Conservation (phyloP, 495 filamentous ascomycete genomes). For the Neurospora africana region DNA sequence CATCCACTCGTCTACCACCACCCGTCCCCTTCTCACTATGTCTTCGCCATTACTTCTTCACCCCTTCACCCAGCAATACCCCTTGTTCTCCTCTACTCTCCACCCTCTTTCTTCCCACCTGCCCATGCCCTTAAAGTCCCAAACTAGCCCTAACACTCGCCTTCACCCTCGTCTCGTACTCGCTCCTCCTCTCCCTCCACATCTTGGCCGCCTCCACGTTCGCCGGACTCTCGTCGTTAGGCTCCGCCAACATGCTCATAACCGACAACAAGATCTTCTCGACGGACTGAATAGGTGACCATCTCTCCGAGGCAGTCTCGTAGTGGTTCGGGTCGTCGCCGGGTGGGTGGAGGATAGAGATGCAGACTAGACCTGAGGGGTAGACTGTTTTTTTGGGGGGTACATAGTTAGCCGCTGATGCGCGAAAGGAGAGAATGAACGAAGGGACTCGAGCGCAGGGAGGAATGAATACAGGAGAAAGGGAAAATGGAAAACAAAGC, state of each 20-base stretch:
- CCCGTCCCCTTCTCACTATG: no score
- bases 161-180: conserved; percentile 81
- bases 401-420: no score
- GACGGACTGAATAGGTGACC: conserved; percentile 92
- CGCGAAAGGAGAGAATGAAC: no score
- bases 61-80: no score
- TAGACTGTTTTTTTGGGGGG: conserved; percentile 70
- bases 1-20: background rate
- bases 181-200: conserved; percentile 78
- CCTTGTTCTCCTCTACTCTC: background rate
- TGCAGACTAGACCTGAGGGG: conserved; percentile 83
- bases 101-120: background rate
- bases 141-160: conserved; percentile 55
- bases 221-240: conserved; percentile 95
- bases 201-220: conserved; percentile 98
- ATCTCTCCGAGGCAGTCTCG: conserved; percentile 90
- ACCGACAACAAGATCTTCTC: conserved; percentile 97
- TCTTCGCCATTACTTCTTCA: no score
- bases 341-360: conserved; percentile 96
- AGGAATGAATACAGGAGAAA: background rate
- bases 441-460: no score
- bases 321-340: conserved; percentile 98
- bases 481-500: conserved; percentile 10
- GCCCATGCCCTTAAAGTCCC: conserved; percentile 29
- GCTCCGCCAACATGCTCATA: conserved; percentile 98